Evolutionary conservation across 1,139 yeast genomes (phyloP).

Genomic region (Ogataea hybrid): DNA sequence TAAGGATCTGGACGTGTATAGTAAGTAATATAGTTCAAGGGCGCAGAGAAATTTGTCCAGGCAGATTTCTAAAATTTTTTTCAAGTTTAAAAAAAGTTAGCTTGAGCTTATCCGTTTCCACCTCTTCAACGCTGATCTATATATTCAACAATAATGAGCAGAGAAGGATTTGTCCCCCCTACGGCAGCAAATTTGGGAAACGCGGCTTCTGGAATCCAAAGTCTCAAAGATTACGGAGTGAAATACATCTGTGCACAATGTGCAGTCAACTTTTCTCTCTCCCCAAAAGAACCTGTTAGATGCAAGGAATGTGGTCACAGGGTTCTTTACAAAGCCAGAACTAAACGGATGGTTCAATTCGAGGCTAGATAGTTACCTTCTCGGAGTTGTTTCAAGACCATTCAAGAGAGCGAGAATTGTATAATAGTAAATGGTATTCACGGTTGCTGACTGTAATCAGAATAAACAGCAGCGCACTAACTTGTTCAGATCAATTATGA

Average conservation of each 20-base stretch:
- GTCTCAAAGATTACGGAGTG: constrained; percentile 77
- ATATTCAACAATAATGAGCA: constrained; percentile 41
- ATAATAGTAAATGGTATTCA: background rate
- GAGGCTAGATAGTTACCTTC: constrained; percentile 51
- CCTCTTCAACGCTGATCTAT: too few species aligned
- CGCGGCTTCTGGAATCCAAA: constrained; percentile 67
- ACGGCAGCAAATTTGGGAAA: constrained; percentile 66
- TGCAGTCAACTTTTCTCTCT: constrained; percentile 82
- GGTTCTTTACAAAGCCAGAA: constrained; percentile 94
- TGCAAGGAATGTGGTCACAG: constrained; percentile 99
- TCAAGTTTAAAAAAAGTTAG: too few species aligned
- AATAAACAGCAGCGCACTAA: background rate
- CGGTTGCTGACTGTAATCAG: background rate
- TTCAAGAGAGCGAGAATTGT: background rate
- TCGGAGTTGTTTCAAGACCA: background rate
- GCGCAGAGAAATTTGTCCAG: background rate
- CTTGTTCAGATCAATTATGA: background rate
- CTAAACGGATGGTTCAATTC: constrained; percentile 86
- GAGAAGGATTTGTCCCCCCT: constrained; percentile 95
- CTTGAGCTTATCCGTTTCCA: too few species aligned
- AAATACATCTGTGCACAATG: constrained; percentile 96
- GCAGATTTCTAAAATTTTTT: background rate
- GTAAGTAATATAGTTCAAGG: too few species aligned
- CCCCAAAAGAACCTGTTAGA: constrained; percentile 95
- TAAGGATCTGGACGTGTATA: background rate